Evolutionary conservation across 345 rosid genomes (phyloP).

Genomic region (Syzygium oleosum): DNA sequence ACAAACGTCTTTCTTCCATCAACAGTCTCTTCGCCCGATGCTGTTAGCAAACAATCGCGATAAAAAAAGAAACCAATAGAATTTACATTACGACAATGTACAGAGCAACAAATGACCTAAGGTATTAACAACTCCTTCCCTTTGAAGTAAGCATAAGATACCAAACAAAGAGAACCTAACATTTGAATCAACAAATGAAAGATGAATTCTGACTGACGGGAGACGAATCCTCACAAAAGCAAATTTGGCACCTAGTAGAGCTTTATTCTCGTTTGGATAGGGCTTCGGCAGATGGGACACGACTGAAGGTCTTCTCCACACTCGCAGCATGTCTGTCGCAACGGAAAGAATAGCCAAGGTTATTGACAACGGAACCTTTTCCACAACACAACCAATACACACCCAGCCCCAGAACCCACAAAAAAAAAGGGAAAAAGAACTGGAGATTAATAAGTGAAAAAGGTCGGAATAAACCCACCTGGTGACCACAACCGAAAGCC

Average conservation of each 20-base stretch:
- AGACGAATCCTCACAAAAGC: not conserved
- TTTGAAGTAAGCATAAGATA: not conserved
- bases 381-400: not conserved
- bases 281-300: conserved; percentile 14
- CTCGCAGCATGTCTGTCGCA: conserved; percentile 11
- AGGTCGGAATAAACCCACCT: not conserved
- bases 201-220: not conserved
- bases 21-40: not conserved
- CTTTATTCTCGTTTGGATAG: conserved; percentile 17
- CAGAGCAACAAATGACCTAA: not conserved
- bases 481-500: conserved; percentile 18
- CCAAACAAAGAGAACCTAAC: not conserved
- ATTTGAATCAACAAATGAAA: not conserved
- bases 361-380: not conserved
- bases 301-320: conserved; percentile 10
- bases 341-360: not conserved
- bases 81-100: not conserved
- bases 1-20: not conserved
- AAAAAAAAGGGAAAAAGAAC: not conserved
- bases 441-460: not conserved
- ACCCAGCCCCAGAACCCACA: not conserved
- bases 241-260: not conserved
- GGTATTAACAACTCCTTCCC: not conserved
- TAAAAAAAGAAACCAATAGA: not conserved
- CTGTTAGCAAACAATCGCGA: not conserved